phyloP scores from a whole-genome alignment of 306 rosid genomes.

The Vicia sativa region DNA sequence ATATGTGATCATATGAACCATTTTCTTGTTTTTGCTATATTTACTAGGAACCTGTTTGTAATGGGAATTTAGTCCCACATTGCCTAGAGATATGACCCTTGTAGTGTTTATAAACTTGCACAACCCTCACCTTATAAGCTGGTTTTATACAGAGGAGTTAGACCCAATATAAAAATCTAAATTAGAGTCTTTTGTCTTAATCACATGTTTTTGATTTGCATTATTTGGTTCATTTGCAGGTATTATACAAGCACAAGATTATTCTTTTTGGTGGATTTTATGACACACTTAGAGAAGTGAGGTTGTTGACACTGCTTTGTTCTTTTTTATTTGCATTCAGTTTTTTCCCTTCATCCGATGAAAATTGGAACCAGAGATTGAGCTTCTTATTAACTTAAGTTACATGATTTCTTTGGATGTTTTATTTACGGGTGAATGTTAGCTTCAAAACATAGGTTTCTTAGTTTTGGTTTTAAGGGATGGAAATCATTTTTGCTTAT shows the following conservation, averaged over 20 bases:
- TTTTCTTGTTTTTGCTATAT: too few species aligned
- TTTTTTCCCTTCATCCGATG: slow-evolving; percentile 14
- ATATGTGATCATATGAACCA: too few species aligned
- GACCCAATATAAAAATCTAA: neutral
- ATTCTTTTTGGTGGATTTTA: slow-evolving; percentile 98
- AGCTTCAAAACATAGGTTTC: slow-evolving; percentile 1
- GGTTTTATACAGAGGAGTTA: too few species aligned
- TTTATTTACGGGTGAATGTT: slow-evolving; percentile 25
- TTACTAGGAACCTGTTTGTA: too few species aligned
- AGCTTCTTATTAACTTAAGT: slow-evolving; percentile 20
- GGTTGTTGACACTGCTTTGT: slow-evolving; percentile 60
- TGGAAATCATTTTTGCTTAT: slow-evolving; percentile 20
- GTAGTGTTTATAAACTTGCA: too few species aligned
- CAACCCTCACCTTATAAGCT: too few species aligned
- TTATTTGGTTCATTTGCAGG: slow-evolving; percentile 57
- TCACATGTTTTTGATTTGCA: slow-evolving; percentile 10
- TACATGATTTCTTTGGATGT: slow-evolving; percentile 15
- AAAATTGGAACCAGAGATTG: slow-evolving; percentile 20
- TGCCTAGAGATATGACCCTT: too few species aligned
- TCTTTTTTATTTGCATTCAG: slow-evolving; percentile 24
- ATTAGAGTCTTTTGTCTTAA: slow-evolving; percentile 24
- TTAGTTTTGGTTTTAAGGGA: slow-evolving; percentile 14
- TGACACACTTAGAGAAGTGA: slow-evolving; percentile 98
- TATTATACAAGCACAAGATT: slow-evolving; percentile 96
- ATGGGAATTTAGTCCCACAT: too few species aligned